Base-by-base conservation (phyloP, 495 filamentous ascomycete species). In the Lepraria neglecta region DNA sequence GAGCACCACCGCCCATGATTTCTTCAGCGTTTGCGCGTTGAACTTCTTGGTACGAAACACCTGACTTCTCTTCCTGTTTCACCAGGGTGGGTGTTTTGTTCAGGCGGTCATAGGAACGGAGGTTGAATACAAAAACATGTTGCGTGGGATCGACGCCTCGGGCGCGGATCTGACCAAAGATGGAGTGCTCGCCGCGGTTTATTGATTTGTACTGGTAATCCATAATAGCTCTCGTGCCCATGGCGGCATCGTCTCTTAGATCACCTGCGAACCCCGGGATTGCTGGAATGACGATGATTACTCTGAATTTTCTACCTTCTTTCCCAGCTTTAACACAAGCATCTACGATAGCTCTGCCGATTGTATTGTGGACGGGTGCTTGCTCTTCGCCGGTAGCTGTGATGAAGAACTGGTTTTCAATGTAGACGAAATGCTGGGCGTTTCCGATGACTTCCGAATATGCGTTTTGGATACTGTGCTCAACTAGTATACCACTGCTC, bases 161-260 rank as follows among this genome's bases (percentile, higher is more conserved):
- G 4, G 85, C 86, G 27, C 78, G 72, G 31, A 97, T 84, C 66
- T 88, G 88, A 17, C 81, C 87, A 67, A 87, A 91, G 54, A 97
- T 97, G 12, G 89, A 95, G 70, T 96, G 78, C 66, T 95, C 85
- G 2, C 94, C 92, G 14, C 92, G 88, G 67, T 85, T 86, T 61
- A 98, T 95, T 1, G 90, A 94, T 71, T 94, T 97, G 75, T 92
- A 98, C 71, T 97, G 92, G 71, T 97, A 98, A 69, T 96, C 92
- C 90, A 98, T 98, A 69, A 97, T 98, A 4, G 91, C 91, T 60
- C 90, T 76, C 0, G 92, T 97, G 27, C 94, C 92, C 21, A 80
- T 81, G 0, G 94, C 92, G 30, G 86, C 90, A 64, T 87, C 84
- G 17, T 89, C 85, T 40, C 92, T 75, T 12, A 98, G 76, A 71